Evolutionary conservation across 23 red algal genomes (phyloP).

Genomic region (Pyropia yezoensis): DNA sequence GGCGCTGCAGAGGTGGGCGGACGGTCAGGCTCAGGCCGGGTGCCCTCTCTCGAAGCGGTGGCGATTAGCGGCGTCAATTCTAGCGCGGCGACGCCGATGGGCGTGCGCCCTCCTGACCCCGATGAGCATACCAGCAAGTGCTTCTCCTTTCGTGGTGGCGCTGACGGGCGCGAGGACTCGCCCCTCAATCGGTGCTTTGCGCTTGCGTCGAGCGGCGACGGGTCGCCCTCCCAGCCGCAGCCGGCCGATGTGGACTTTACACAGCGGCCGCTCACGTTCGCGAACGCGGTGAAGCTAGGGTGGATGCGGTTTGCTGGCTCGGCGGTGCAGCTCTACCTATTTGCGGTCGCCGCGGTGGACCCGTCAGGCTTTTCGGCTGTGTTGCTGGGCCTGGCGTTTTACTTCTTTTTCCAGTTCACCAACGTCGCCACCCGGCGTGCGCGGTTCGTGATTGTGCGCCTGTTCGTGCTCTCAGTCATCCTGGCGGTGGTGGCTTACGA

Average conservation of each 20-base stretch:
- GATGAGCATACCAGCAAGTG: too few relatives aligned
- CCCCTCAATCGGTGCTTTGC: too few relatives aligned
- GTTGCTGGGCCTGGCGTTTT: slow-evolving; percentile 16
- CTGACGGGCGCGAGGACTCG: too few relatives aligned
- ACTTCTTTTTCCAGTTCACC: slow-evolving; percentile 24
- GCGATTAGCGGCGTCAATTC: too few relatives aligned
- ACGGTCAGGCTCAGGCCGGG: too few relatives aligned
- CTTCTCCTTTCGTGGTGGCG: too few relatives aligned
- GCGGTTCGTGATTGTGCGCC: slow-evolving; percentile 15
- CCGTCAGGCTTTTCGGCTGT: slow-evolving; percentile 12
- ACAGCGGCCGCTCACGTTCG: slow-evolving; percentile 6
- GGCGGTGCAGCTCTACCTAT: slow-evolving; percentile 19
- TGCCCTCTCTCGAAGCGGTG: too few relatives aligned
- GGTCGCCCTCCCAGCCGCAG: too few relatives aligned
- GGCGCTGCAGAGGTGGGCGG: too few relatives aligned
- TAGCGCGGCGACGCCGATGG: too few relatives aligned
- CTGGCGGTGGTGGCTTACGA: slow-evolving; percentile 14
- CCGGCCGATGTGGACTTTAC: slow-evolving; percentile 8
- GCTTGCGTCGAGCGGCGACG: too few relatives aligned
- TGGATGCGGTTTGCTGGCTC: slow-evolving; percentile 24
- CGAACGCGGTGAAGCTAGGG: slow-evolving; percentile 8
- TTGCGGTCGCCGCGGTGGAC: slow-evolving; percentile 19
- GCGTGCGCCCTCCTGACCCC: too few relatives aligned
- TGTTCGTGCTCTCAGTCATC: slow-evolving; percentile 10
- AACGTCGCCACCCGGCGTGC: slow-evolving; percentile 2